These are phyloP conservation scores for Ophiosphaerella herpotricha DNA, from an alignment of 2,329 filamentous ascomycete species.

Conservation along the genomic window DNA sequence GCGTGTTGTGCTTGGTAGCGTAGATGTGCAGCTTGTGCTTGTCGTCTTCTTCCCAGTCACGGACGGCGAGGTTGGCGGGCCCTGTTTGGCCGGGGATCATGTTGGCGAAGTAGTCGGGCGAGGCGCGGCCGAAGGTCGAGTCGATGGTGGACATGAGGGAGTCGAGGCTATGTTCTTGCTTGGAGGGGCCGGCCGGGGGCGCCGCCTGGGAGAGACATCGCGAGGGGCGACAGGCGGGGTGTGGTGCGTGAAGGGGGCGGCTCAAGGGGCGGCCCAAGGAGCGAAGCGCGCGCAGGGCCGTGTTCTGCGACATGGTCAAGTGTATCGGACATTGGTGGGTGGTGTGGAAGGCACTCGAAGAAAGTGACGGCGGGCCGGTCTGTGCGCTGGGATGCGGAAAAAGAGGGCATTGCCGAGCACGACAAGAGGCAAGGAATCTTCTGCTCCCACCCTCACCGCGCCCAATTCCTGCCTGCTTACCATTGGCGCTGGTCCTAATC, in stretches of 20 bases:
- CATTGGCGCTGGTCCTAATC: constrained; percentile 15
- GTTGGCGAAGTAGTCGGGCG: constrained; percentile 15
- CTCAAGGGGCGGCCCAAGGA: constrained; percentile 40
- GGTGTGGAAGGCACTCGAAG: constrained; percentile 15
- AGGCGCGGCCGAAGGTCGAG: constrained; percentile 19
- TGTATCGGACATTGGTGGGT: neutral
- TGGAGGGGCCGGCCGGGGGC: constrained; percentile 10
- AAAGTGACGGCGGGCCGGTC: constrained; percentile 26
- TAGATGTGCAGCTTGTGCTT: constrained; percentile 88
- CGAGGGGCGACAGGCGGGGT: constrained; percentile 34
- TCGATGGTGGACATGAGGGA: constrained; percentile 21
- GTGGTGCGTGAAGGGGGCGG: constrained; percentile 45
- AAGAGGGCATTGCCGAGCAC: constrained; percentile 26
- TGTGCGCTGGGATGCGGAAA: constrained; percentile 30
- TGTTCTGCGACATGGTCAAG: constrained; percentile 19
- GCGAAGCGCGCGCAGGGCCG: constrained; percentile 33
- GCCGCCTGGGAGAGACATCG: constrained; percentile 44
- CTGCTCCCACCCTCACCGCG: constrained; percentile 30
- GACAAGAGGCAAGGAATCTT: constrained; percentile 7
- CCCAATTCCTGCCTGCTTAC: constrained; percentile 11
- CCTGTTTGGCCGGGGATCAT: constrained; percentile 22
- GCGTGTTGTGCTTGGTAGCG: constrained; percentile 90
- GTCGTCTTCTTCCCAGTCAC: constrained; percentile 51
- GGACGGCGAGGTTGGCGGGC: constrained; percentile 18
- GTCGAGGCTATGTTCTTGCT: constrained; percentile 15